Percentiles rank a stretch among this genome's conserved stretches.
These are phyloP conservation scores for Xylariaceae sp. DNA, from an alignment of 2,329 filamentous ascomycete species.

Conservation along the genomic window DNA sequence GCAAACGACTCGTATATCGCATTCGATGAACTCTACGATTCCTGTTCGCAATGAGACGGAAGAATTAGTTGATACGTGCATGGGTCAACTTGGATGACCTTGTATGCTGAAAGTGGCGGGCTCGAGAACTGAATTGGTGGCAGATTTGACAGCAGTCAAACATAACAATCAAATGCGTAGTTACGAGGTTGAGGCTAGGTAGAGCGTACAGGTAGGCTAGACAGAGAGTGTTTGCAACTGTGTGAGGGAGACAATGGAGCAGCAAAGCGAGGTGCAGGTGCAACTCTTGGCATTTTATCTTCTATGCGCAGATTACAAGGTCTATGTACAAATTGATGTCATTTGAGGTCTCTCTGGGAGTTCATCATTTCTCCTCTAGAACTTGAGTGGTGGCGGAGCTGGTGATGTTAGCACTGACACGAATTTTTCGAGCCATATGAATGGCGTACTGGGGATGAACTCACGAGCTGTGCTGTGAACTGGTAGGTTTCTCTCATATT, in stretches of 20 bases:
- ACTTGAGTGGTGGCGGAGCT: slow-evolving; percentile 61
- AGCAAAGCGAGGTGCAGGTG: background rate
- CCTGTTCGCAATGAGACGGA: too few relatives aligned
- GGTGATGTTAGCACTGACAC: slow-evolving; percentile 29
- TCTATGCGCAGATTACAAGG: slow-evolving; percentile 37
- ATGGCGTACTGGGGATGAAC: slow-evolving; percentile 45
- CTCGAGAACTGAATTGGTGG: background rate
- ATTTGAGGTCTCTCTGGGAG: slow-evolving; percentile 3
- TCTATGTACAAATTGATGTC: slow-evolving; percentile 45
- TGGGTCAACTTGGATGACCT: too few relatives aligned
- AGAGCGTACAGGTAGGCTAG: too few relatives aligned
- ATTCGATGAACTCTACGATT: too few relatives aligned
- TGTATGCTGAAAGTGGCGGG: too few relatives aligned
- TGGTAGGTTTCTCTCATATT: slow-evolving; percentile 93
- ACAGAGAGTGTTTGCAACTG: background rate
- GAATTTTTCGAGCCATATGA: background rate
- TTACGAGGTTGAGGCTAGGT: background rate
- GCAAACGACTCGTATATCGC: too few relatives aligned
- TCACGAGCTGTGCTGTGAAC: slow-evolving; percentile 80
- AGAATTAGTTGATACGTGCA: too few relatives aligned
- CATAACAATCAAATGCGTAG: background rate
- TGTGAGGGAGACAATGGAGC: too few relatives aligned
- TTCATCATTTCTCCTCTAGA: slow-evolving; percentile 39
- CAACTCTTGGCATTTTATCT: slow-evolving; percentile 8
- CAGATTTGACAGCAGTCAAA: background rate